phyloP scores from a whole-genome alignment of 140 eudicot genomes.

The Bidens hawaiensis region DNA sequence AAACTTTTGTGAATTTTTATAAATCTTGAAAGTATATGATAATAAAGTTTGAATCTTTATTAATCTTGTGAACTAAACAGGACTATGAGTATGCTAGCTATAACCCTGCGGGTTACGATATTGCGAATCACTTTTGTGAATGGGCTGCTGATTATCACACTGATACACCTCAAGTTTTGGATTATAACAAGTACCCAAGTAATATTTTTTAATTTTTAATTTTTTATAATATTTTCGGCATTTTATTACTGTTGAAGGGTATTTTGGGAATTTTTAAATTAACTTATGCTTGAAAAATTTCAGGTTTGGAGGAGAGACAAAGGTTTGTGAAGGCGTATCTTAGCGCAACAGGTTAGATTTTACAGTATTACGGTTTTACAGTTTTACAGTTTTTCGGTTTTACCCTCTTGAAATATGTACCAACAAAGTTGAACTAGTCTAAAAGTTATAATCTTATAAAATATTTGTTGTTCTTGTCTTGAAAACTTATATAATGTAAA shows the following conservation, averaged over 20 bases:
- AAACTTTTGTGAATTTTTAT: background rate
- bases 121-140: conserved; percentile 90
- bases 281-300: no score
- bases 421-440: no score
- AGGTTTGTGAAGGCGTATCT: background rate
- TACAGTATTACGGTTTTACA: no score
- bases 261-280: no score
- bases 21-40: conserved; percentile 3
- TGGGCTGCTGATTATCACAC: conserved; percentile 92
- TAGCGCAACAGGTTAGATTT: background rate
- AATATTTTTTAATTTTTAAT: background rate
- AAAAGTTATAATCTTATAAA: no score
- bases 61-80: conserved; percentile 21
- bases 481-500: no score
- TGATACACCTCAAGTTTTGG: conserved; percentile 65
- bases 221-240: background rate
- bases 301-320: background rate
- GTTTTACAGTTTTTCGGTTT: background rate
- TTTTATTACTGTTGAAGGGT: background rate
- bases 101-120: conserved; percentile 78
- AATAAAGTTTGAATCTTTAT: background rate
- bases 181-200: conserved; percentile 72
- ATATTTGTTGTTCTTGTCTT: no score
- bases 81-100: conserved; percentile 94
- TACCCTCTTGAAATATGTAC: no score